Conservation (phyloP, 331 rosid species). For the Saraca asoca region DNA sequence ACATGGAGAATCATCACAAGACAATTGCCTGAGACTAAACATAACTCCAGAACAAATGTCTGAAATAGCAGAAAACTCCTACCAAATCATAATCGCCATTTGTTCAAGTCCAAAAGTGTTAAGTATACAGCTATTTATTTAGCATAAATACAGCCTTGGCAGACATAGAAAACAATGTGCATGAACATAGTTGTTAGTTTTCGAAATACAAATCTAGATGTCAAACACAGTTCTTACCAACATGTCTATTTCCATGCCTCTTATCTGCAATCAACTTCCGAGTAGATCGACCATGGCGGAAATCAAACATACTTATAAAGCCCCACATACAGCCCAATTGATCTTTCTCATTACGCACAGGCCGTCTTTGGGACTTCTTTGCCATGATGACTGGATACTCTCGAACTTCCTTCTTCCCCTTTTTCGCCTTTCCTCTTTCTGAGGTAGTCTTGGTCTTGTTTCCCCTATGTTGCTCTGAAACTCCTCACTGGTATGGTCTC, state of each 20-base stretch:
- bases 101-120: slow-evolving; percentile 16
- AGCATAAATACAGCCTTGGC: background rate
- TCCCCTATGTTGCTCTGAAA: slow-evolving; percentile 35
- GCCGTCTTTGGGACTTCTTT: slow-evolving; percentile 72
- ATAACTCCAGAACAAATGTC: slow-evolving; percentile 13
- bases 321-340: slow-evolving; percentile 97
- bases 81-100: slow-evolving; percentile 19
- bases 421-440: slow-evolving; percentile 9
- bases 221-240: slow-evolving; percentile 51
- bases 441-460: slow-evolving; percentile 26
- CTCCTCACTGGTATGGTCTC: slow-evolving; percentile 31
- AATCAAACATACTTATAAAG: slow-evolving; percentile 84
- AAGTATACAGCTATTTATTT: background rate
- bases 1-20: slow-evolving; percentile 17
- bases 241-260: slow-evolving; percentile 62
- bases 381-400: slow-evolving; percentile 54
- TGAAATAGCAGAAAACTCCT: slow-evolving; percentile 11
- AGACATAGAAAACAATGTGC: slow-evolving; percentile 8
- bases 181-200: slow-evolving; percentile 15
- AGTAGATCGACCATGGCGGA: slow-evolving; percentile 76
- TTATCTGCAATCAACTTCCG: slow-evolving; percentile 73
- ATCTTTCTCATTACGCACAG: slow-evolving; percentile 69
- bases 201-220: background rate
- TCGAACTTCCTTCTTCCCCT: slow-evolving; percentile 23
- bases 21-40: slow-evolving; percentile 23